These are phyloP conservation scores for Penicillium herquei DNA, from an alignment of 495 filamentous ascomycete genomes.

Conservation along the genomic window DNA sequence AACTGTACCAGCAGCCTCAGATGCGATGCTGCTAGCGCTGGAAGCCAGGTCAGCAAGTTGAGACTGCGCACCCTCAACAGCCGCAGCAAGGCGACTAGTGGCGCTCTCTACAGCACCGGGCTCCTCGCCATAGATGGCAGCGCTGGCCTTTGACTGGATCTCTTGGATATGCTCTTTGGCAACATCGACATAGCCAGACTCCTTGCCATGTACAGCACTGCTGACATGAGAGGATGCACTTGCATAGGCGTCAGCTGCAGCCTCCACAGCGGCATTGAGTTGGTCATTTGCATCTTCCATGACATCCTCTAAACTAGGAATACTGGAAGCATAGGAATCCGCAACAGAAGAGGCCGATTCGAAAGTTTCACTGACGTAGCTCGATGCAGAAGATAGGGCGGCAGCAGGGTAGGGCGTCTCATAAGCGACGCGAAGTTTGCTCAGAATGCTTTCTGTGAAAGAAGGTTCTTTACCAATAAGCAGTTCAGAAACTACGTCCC, in stretches of 20 bases:
- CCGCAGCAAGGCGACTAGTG: constrained; percentile 42
- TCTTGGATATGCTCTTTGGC: constrained; percentile 48
- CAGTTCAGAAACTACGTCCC: constrained; percentile 72
- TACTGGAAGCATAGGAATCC: constrained; percentile 52
- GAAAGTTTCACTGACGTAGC: constrained; percentile 56
- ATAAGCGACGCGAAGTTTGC: constrained; percentile 64
- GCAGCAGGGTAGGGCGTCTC: constrained; percentile 52
- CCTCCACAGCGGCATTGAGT: constrained; percentile 58
- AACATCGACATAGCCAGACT: constrained; percentile 47
- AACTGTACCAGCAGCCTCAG: constrained; percentile 36
- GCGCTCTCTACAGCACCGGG: constrained; percentile 56
- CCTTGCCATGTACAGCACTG: constrained; percentile 56
- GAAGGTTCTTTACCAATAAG: constrained; percentile 74
- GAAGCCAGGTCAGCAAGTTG: constrained; percentile 44
- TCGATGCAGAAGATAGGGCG: constrained; percentile 50
- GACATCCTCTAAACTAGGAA: constrained; percentile 58
- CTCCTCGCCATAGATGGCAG: constrained; percentile 55
- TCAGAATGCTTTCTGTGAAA: constrained; percentile 79
- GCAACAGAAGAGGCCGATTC: constrained; percentile 54
- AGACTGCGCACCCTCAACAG: constrained; percentile 49
- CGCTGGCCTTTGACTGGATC: constrained; percentile 51
- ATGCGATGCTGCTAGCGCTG: constrained; percentile 34
- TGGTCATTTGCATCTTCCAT: constrained; percentile 54
- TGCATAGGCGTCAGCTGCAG: constrained; percentile 48
- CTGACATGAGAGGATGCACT: constrained; percentile 49